Percentiles rank a stretch among this genome's conserved stretches.
Conservation (phyloP, 495 filamentous ascomycete genomes). For the Aspergillus leporis region DNA sequence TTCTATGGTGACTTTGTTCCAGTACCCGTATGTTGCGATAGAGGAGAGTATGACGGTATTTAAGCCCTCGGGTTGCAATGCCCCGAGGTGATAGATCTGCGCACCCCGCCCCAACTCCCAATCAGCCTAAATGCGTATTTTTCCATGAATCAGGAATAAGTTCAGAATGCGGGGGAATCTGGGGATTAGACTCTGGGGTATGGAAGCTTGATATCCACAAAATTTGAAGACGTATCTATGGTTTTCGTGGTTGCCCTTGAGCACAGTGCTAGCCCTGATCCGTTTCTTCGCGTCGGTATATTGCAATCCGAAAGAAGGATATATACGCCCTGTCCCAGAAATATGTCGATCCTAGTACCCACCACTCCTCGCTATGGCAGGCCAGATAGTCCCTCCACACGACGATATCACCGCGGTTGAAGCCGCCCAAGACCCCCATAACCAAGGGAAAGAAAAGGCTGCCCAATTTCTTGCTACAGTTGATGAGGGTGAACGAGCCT, state of each 20-base stretch:
- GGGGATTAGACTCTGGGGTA: neutral
- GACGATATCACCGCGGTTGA: constrained; percentile 12
- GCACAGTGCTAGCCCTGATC: neutral
- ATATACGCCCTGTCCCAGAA: neutral
- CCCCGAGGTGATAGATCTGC: constrained; percentile 7
- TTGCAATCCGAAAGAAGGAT: constrained; percentile 1
- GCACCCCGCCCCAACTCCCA: neutral
- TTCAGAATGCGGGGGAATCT: neutral
- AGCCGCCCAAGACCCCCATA: neutral
- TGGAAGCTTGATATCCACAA: neutral
- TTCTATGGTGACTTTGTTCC: neutral
- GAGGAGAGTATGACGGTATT: neutral
- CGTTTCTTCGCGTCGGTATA: neutral
- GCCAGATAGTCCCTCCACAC: neutral
- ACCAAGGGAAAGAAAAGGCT: constrained; percentile 10
- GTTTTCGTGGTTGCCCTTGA: neutral
- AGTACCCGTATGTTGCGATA: neutral
- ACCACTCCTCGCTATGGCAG: neutral
- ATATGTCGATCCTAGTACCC: neutral
- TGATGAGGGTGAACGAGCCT: constrained; percentile 17
- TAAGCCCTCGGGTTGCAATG: neutral
- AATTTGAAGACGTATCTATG: too few relatives aligned
- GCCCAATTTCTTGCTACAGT: constrained; percentile 22
- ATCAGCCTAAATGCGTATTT: neutral
- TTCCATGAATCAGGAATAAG: constrained; percentile 9